Conservation (phyloP, 164 flowering plant genomes). For the Annona squamosa region DNA sequence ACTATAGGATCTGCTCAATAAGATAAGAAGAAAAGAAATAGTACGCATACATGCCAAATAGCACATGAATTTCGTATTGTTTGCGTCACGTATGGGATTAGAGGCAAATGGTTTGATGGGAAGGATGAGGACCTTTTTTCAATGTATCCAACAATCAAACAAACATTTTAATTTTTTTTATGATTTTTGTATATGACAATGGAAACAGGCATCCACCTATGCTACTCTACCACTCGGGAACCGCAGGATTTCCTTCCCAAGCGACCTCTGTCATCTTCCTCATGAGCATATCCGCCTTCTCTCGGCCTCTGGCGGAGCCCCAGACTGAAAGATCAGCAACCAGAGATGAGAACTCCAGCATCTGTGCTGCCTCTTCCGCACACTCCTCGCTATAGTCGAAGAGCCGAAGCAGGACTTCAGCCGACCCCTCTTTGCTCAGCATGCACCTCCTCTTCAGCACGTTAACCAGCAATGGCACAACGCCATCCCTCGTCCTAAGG, state of each 20-base stretch:
- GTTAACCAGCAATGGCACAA: conserved; percentile 37
- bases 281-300: conserved; percentile 47
- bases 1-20: too few species aligned
- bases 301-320: conserved; percentile 50
- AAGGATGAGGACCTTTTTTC: neutral
- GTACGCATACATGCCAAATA: too few species aligned
- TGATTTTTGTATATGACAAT: neutral
- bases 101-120: neutral
- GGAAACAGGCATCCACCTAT: neutral
- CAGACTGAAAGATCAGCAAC: conserved; percentile 61
- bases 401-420: conserved; percentile 44
- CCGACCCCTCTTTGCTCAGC: conserved; percentile 68
- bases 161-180: too few species aligned
- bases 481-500: conserved; percentile 26
- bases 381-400: conserved; percentile 57
- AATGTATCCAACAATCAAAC: neutral
- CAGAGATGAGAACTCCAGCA: conserved; percentile 43
- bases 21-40: too few species aligned
- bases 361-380: conserved; percentile 34
- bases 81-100: too few species aligned
- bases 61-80: too few species aligned
- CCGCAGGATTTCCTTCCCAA: conserved; percentile 20
- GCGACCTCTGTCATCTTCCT: conserved; percentile 43
- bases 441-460: conserved; percentile 53
- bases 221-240: conserved; percentile 14